phyloP scores from a whole-genome alignment of 2,329 filamentous ascomycete species.

The Penicillium sp. region DNA sequence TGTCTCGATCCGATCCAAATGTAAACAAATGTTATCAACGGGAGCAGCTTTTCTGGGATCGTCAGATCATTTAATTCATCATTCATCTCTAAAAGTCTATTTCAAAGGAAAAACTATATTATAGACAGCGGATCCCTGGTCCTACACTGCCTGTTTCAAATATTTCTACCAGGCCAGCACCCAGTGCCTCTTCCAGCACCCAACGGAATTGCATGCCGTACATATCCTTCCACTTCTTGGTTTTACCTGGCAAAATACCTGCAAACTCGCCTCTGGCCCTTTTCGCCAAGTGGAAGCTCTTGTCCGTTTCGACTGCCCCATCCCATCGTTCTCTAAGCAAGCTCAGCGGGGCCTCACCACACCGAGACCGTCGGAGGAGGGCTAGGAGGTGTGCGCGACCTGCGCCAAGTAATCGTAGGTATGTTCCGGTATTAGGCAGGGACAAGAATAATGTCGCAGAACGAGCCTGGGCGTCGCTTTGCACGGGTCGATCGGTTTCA shows the following conservation, averaged over 20 bases:
- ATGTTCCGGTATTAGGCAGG: conserved; percentile 60
- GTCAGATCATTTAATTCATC: background rate
- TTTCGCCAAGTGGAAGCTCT: conserved; percentile 50
- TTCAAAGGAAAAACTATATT: background rate
- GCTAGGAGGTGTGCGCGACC: conserved; percentile 57
- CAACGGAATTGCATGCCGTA: conserved; percentile 62
- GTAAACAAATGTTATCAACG: background rate
- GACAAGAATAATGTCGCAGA: conserved; percentile 51
- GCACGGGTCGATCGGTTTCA: conserved; percentile 16
- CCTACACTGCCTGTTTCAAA: conserved; percentile 66
- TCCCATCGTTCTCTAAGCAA: conserved; percentile 63
- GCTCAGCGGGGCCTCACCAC: conserved; percentile 55
- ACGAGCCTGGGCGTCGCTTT: conserved; percentile 23
- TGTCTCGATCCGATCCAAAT: background rate
- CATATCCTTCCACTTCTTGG: conserved; percentile 64
- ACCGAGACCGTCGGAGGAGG: conserved; percentile 54
- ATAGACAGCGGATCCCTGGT: conserved; percentile 49
- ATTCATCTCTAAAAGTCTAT: background rate
- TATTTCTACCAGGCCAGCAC: conserved; percentile 60
- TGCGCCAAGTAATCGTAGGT: conserved; percentile 57
- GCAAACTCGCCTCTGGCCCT: conserved; percentile 56
- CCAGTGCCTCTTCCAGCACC: conserved; percentile 61
- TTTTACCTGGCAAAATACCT: conserved; percentile 57
- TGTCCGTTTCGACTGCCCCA: conserved; percentile 55
- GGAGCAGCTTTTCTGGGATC: background rate